Base-by-base conservation (phyloP, 2,329 filamentous ascomycete species). In the Scedosporium aurantiacum region DNA sequence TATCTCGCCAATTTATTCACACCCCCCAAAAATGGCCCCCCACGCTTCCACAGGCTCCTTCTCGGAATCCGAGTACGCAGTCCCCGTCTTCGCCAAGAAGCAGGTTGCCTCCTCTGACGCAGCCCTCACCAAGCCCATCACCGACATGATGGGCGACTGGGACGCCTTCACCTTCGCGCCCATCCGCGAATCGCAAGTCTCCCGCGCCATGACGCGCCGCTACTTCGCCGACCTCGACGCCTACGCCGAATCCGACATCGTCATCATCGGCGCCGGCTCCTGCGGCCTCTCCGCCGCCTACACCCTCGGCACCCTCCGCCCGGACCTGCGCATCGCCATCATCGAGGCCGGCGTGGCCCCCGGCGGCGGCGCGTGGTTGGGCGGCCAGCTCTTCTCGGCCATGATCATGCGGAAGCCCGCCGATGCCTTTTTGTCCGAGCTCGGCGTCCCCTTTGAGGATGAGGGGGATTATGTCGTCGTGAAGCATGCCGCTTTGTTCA, bases 351-450 rank as follows among this genome's bases (percentile, higher is more conserved):
- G 87, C 57, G 91, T 96, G 55, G 87, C 90, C 59, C 92, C 91
- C 60, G 90, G 90, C 63, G 91, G 91, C 65, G 91, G 91, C 69
- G 91, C 91, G 64, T 96, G 91, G 91, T 85, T 96, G 55, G 92
- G 92, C 62, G 91, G 91, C 18, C 92, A 96, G 79, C 88, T 96
- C 62, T 96, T 97, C 84, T 90, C 86, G 64, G 91, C 91, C 70
- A 96, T 96, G 91, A 83, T 96, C 57, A 91, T 97, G 87, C 88
- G 91, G 69, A 95, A 94, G 80, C 91, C 92, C 12, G 91, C 91
- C 60, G 89, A 96, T 70, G 83, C 82, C 61, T 96, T 96, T 79
- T 79, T 96, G 63, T 79, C 82, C 50, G 90, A 95, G 69, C 75
- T 96, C 16, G 90, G 89, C 63, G 86, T 96, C 5, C 86, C 89